Conservation (phyloP, 257 asterid species). For the Gentiana straminea region DNA sequence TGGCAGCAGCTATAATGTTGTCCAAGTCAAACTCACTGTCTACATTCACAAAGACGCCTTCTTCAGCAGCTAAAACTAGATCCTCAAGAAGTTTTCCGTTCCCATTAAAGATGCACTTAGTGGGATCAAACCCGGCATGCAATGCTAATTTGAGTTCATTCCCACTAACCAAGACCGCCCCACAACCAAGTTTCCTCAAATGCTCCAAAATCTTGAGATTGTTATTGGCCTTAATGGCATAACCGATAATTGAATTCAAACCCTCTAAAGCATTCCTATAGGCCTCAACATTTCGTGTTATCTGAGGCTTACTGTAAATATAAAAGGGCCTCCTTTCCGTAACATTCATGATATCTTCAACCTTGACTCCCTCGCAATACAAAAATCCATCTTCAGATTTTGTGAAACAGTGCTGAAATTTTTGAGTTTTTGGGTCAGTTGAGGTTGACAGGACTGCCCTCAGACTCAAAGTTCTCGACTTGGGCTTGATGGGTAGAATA, state of each 20-base stretch:
- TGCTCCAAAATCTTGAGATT: slow-evolving; percentile 87
- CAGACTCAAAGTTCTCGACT: slow-evolving; percentile 20
- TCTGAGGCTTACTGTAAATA: slow-evolving; percentile 77
- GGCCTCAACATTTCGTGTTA: slow-evolving; percentile 75
- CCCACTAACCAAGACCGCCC: slow-evolving; percentile 95
- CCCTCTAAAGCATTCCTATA: slow-evolving; percentile 80
- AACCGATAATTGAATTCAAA: slow-evolving; percentile 61
- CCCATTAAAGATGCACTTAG: slow-evolving; percentile 87
- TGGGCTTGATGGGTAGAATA: slow-evolving; percentile 31
- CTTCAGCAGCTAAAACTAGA: slow-evolving; percentile 83
- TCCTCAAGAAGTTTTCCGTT: slow-evolving; percentile 87
- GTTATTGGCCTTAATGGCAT: slow-evolving; percentile 92
- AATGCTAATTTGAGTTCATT: slow-evolving; percentile 87
- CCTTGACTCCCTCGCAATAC: slow-evolving; percentile 63
- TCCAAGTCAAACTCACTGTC: slow-evolving; percentile 95
- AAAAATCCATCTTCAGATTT: slow-evolving; percentile 70
- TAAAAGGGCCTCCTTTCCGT: slow-evolving; percentile 83
- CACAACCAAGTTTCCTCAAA: slow-evolving; percentile 68
- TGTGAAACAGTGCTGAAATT: slow-evolving; percentile 63
- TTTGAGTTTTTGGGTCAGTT: slow-evolving; percentile 46
- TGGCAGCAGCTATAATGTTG: slow-evolving; percentile 73
- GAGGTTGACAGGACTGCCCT: slow-evolving; percentile 51
- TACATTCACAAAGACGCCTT: slow-evolving; percentile 77
- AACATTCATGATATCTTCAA: slow-evolving; percentile 54
- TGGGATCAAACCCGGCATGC: slow-evolving; percentile 82